A percentile compares a stretch with the other conserved stretches of the same genome.
These are phyloP conservation scores for Candida alai DNA, from an alignment of 805 yeast genomes.

Conservation along the genomic window DNA sequence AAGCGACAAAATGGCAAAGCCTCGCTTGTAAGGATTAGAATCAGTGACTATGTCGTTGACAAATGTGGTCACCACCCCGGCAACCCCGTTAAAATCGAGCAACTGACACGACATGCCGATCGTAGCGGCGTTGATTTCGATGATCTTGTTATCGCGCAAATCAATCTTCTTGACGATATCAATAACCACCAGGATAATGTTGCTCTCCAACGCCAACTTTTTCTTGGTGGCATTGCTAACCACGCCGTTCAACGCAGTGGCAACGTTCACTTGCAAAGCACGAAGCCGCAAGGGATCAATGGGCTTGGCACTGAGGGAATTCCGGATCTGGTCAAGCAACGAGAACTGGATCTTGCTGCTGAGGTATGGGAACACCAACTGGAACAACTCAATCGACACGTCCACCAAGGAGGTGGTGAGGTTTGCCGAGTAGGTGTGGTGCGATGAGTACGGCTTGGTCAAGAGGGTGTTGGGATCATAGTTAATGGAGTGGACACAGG, in stretches of 20 bases:
- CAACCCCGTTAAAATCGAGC: constrained; percentile 14
- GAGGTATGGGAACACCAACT: constrained; percentile 64
- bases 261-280: constrained; percentile 58
- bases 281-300: constrained; percentile 29
- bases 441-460: constrained; percentile 21
- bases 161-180: constrained; percentile 49
- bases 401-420: constrained; percentile 54
- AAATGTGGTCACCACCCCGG: constrained; percentile 24
- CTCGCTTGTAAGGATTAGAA: constrained; percentile 61
- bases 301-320: constrained; percentile 38
- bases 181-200: constrained; percentile 41
- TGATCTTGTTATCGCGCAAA: constrained; percentile 32
- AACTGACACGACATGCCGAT: constrained; percentile 46
- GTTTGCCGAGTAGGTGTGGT: constrained; percentile 21
- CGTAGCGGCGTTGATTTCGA: constrained; percentile 51
- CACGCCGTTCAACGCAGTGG: constrained; percentile 60
- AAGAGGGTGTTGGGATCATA: constrained; percentile 31
- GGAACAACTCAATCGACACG: constrained; percentile 71
- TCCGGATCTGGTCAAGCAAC: constrained; percentile 73
- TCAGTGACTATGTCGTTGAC: constrained; percentile 65
- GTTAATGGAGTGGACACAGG: constrained; percentile 25
- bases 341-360: constrained; percentile 82
- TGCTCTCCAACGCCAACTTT: constrained; percentile 21
- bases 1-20: constrained; percentile 26
- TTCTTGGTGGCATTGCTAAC: constrained; percentile 21